Base-by-base conservation (phyloP, 108 stramenopile species). In the Conticribra guillardii region DNA sequence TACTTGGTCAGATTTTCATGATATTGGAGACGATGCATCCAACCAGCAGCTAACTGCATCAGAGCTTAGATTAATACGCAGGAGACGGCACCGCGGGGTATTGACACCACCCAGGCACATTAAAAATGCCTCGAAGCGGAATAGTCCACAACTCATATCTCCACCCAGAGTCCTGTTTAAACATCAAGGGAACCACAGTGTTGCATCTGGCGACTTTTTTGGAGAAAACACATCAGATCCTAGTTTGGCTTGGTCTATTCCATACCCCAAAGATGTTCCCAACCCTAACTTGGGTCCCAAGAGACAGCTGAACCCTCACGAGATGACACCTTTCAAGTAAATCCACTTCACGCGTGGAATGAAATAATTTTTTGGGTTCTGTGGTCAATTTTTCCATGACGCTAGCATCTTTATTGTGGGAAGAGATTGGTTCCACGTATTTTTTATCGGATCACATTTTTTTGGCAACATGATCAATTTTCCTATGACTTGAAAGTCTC, bases 1-100 rank as follows among this genome's bases (percentile, higher is more conserved):
- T 3, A 63, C 71, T 4, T 73, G 71, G 62, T 19, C 69, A 27
- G 23, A 30, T 28, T 4, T 15, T 24, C 32, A 1, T 24, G 8
- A 1, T 29, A 4, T 11, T 0, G 47, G 23, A 31, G 46, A 18
- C 2, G 2, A 27, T 18, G 28, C 34, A 30, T 3, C 50, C 1
- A 47, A 23, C 9, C 2, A 4, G 9, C 17, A 28, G 15, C 2
- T 61, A 16, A 46, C 61, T 21, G 44, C 71, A 22, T 54, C 32
- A 16, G 71, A 73, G 46, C 54, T 31, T 28, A 33, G 71, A 48
- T 32, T 33, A 24, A 55, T 54, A 28, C 53, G 71, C 5, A 23
- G 44, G 27, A 54, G 71, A 41, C 48, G 62, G 3, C 52, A 63
- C 21, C 44, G 72, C 44, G 72, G 72, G 24, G 15, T 73, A 7